A percentile compares a stretch with the other conserved stretches of the same genome.
Evolutionary conservation across 768 basidiomycete species (phyloP).

Genomic region (Suillus spraguei): DNA sequence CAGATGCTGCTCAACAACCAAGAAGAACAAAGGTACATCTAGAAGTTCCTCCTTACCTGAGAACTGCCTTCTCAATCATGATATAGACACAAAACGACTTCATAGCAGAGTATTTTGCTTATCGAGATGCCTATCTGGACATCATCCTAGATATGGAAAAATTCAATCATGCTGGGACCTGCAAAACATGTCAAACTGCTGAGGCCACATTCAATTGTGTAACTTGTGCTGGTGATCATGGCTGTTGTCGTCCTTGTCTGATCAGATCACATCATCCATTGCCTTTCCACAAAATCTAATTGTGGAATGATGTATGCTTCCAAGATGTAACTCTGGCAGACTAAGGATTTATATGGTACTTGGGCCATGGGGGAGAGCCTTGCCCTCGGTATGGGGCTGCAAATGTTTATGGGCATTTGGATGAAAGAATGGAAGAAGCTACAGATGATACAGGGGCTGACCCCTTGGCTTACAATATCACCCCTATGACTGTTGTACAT

Average conservation of each 20-base stretch:
- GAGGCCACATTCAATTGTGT: conserved; percentile 5
- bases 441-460: not conserved
- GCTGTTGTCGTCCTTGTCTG: conserved; percentile 6
- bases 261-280: not conserved
- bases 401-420: not conserved
- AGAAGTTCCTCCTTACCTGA: not conserved
- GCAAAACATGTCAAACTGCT: not conserved
- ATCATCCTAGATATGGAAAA: conserved; percentile 2
- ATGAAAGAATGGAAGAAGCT: not conserved
- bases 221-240: conserved; percentile 9
- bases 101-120: conserved; percentile 8
- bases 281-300: conserved; percentile 20
- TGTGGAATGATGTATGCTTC: conserved; percentile 23
- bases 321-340: conserved; percentile 17
- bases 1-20: not conserved
- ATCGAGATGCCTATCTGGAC: not conserved
- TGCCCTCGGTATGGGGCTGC: conserved; percentile 14
- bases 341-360: conserved; percentile 18
- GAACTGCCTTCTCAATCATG: not conserved
- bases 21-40: conserved; percentile 2
- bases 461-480: not conserved
- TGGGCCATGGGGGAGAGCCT: conserved; percentile 22
- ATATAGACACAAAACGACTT: conserved; percentile 11
- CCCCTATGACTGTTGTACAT: not conserved
- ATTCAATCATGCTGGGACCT: not conserved